Evolutionary conservation across 1,284 basidiomycete species (phyloP).

Genomic region (Ustilago nuda): DNA sequence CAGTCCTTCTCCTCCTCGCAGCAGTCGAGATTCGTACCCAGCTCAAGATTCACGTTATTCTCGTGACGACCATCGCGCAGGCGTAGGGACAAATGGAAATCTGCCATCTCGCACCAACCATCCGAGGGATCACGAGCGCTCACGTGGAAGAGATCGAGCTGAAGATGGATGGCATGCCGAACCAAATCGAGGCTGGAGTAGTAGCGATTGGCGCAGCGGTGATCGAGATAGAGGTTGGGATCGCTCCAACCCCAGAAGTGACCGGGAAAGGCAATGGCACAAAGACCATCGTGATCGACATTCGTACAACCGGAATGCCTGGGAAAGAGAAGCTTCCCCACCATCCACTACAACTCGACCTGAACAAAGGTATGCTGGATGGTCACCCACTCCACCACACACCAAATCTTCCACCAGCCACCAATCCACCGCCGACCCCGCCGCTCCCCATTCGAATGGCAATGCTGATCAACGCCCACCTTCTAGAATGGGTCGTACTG

Average conservation of each 20-base stretch:
- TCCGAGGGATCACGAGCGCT: background rate
- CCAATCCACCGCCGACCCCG: background rate
- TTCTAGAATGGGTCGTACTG: conserved; percentile 31
- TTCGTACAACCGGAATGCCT: conserved; percentile 5
- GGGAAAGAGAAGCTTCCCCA: conserved; percentile 20
- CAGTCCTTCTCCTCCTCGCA: conserved; percentile 33
- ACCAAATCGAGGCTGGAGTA: conserved; percentile 3
- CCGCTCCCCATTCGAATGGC: conserved; percentile 5
- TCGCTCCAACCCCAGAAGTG: background rate
- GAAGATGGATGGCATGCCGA: background rate
- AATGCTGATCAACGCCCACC: conserved; percentile 21
- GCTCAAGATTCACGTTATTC: background rate
- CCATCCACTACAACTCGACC: conserved; percentile 1
- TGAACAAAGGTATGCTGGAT: conserved; percentile 16
- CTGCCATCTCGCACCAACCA: background rate
- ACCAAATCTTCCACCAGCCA: background rate
- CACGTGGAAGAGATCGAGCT: background rate
- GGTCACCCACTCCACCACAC: conserved; percentile 33
- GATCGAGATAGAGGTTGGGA: conserved; percentile 19
- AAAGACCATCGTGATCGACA: conserved; percentile 6
- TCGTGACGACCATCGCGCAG: conserved; percentile 5
- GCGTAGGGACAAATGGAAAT: background rate
- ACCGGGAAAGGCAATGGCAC: background rate
- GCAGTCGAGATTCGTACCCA: conserved; percentile 1
- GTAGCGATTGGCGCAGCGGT: conserved; percentile 2